Base-by-base conservation (phyloP, 2,329 filamentous ascomycete species). In the Cryphonectria parasitica region DNA sequence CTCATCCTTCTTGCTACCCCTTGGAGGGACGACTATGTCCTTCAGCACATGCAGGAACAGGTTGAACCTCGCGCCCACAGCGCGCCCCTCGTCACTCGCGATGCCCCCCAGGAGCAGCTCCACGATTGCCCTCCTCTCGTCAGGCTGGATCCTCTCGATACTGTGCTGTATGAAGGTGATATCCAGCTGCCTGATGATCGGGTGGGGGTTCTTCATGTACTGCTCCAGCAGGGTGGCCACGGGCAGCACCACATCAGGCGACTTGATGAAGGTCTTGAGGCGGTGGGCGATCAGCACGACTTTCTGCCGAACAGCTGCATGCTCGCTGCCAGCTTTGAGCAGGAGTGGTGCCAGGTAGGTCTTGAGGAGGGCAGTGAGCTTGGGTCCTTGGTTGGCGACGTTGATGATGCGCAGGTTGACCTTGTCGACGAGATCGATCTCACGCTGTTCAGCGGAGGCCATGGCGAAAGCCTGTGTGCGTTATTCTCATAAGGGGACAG, bases 161-260 rank as follows among this genome's bases (percentile, higher is more conserved):
- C 95, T 96, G 78, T 97, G 93, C 77, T 97, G 93, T 52, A 98
- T 92, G 78, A 97, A 97, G 25, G 92, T 86, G 56, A 98, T 83
- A 80, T 98, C 95, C 75, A 98, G 92, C 78, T 97, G 93, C 73
- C 93, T 91, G 74, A 99, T 89, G 52, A 98, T 85, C 0, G 90
- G 84, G 17, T 90, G 91, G 54, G 89, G 85, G 52, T 89, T 89
- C 31, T 92, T 89, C 80, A 97, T 97, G 85, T 97, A 98, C 79
- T 98, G 96, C 75, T 94, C 91, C 68, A 98, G 81, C 25, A 99
- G 85, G 22, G 90, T 89, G n/a, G 89, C 87, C 17, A 98, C 94
- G 0, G 96, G 96, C 7, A 99, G 84, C 68, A 95, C 86, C 74
- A 98, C 89, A 64, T 87, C 87, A 73, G 73, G 28, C 13, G 86